phyloP scores from a whole-genome alignment of 805 yeast genomes.

The Pichia rugopelliculosa region DNA sequence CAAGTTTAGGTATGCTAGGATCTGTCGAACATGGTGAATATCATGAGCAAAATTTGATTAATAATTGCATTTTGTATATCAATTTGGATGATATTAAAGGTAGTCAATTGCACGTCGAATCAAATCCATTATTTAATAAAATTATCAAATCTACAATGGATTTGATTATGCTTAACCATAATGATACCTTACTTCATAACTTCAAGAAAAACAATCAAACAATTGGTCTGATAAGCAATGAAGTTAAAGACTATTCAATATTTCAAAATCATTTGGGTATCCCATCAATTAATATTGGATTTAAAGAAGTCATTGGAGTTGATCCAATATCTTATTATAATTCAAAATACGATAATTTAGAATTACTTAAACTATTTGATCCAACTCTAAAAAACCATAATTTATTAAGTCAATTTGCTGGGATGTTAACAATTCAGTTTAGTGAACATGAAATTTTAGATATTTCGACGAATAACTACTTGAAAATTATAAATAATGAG shows the following conservation, averaged over 20 bases:
- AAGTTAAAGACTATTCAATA: constrained; percentile 45
- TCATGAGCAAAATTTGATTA: constrained; percentile 32
- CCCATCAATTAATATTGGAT: constrained; percentile 50
- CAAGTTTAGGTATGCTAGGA: constrained; percentile 45
- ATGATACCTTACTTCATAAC: constrained; percentile 40
- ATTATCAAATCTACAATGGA: constrained; percentile 40
- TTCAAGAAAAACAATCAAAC: constrained; percentile 33
- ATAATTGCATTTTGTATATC: constrained; percentile 42
- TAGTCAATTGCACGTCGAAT: constrained; percentile 35
- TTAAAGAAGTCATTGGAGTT: constrained; percentile 24
- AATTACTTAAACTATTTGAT: constrained; percentile 44
- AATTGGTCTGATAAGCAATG: constrained; percentile 39
- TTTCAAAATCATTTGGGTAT: constrained; percentile 64
- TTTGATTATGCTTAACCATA: constrained; percentile 35
- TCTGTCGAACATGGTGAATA: constrained; percentile 52
- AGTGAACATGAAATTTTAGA: constrained; percentile 52
- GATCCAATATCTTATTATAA: constrained; percentile 53
- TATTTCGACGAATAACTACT: constrained; percentile 40
- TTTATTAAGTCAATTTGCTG: constrained; percentile 51
- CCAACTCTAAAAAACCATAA: constrained; percentile 47
- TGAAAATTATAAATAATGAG: constrained; percentile 33
- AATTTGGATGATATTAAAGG: constrained; percentile 54
- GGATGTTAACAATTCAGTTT: constrained; percentile 45
- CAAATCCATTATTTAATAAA: constrained; percentile 51
- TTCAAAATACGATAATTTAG: constrained; percentile 50